Conservation (phyloP, 495 filamentous ascomycete genomes). For the Neurospora pannonica region DNA sequence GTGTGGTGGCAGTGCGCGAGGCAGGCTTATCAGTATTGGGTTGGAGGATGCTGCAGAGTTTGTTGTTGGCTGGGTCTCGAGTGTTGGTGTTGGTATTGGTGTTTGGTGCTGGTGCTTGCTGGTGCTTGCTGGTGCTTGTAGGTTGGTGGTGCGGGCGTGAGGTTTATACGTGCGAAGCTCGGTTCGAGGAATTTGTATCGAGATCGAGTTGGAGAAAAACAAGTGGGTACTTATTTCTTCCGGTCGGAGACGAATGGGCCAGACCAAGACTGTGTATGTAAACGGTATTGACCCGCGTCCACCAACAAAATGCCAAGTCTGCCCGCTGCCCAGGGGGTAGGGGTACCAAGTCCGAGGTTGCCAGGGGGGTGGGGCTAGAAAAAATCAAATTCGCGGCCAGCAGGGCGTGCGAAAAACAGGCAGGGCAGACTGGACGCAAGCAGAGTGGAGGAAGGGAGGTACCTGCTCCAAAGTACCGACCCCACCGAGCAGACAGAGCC, state of each 20-base stretch:
- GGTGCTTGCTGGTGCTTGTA: slow-evolving; percentile 2
- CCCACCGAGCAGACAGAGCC: not conserved
- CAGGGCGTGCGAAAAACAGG: not conserved
- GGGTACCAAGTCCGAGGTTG: slow-evolving; percentile 2
- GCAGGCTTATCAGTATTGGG: not conserved
- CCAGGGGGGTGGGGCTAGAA: not conserved
- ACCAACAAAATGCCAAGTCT: slow-evolving; percentile 2
- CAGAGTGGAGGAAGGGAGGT: not conserved
- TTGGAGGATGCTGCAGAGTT: not conserved
- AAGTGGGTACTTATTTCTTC: not conserved
- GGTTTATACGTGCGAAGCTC: not conserved
- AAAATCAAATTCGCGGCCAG: not conserved
- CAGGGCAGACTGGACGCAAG: not conserved
- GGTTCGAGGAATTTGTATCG: not conserved
- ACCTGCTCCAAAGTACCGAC: not conserved
- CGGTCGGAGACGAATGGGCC: slow-evolving; percentile 6
- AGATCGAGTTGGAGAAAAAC: not conserved
- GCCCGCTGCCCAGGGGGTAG: not conserved
- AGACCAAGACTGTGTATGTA: slow-evolving; percentile 13
- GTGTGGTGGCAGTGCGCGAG: not conserved
- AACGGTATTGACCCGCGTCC: not conserved
- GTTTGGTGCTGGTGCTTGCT: not conserved
- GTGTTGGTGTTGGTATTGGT: not conserved
- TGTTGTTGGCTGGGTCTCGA: not conserved
- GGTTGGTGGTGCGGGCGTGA: not conserved